Evolutionary conservation across 2,329 filamentous ascomycete species (phyloP).

Genomic region (Calonectria multiphialidica): DNA sequence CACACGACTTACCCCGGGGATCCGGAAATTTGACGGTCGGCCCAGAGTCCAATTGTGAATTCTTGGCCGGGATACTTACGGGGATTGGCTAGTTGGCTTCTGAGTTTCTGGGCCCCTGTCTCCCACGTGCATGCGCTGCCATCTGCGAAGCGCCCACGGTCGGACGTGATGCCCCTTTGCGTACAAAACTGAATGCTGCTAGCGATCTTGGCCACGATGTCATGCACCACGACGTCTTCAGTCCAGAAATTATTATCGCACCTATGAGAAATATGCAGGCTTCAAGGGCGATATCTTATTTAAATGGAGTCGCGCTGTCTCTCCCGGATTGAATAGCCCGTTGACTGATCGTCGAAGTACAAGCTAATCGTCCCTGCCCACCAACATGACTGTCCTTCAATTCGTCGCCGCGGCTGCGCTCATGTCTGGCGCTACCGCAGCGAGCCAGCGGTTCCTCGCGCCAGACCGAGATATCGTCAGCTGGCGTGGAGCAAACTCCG

Average conservation of each 20-base stretch:
- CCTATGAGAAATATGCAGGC: not conserved
- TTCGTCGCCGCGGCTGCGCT: not conserved
- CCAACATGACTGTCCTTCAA: slow-evolving; percentile 1
- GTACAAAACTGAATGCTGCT: not conserved
- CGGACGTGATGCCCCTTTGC: slow-evolving; percentile 6
- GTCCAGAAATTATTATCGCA: not conserved
- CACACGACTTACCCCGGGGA: not conserved
- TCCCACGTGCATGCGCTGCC: slow-evolving; percentile 5
- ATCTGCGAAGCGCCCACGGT: not conserved
- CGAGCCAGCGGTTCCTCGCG: slow-evolving; percentile 10
- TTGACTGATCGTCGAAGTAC: not conserved
- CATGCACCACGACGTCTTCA: not conserved
- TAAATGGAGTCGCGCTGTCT: not conserved
- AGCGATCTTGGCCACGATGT: not conserved
- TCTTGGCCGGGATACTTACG: not conserved
- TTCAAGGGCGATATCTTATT: not conserved
- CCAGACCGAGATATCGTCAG: slow-evolving; percentile 17
- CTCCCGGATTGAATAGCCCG: no score
- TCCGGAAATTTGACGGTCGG: slow-evolving; percentile 17
- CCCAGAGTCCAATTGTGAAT: not conserved
- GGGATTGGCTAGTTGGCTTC: not conserved
- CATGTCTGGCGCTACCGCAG: not conserved
- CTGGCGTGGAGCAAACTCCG: slow-evolving; percentile 14
- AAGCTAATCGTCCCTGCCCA: not conserved
- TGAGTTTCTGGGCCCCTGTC: not conserved